Evolutionary conservation across 2,329 filamentous ascomycete species (phyloP), one percentile per base, ranked within the genome.

Genomic region (Aspergillus glaucus): DNA sequence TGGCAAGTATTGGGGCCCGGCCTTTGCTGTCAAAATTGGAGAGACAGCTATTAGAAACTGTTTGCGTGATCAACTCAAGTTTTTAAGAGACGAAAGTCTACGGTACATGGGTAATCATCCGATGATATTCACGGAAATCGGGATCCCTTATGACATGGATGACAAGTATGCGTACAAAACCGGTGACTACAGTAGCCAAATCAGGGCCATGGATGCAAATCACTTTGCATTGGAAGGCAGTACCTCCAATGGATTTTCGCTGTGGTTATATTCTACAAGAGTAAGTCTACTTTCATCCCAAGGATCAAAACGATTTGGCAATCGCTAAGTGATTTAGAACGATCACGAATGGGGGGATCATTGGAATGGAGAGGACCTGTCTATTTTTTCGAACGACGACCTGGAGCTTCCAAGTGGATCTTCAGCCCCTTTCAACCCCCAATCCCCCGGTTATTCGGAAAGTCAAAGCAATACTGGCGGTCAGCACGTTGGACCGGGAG

Each of bases 71-170:
- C 93, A 98, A 64, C 79, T 98, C 32, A 81, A 82, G 5, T 86
- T 85, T 0, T 86, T 98, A 46, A 80, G 84, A 44, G 79, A 94
- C 56, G 93, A 98, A 69, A 94, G 92, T 0, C 72, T 86, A n/a
- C 86, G 95, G 48, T 84, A 89, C 50, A 88, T 90, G 75, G 93
- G 93, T 17, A 82, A 87, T 19, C 91, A 94, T 59, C 93, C 93
- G 0, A 89, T 90, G 58, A 72, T 98, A 4, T 82, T 96, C 67
- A 94, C 89, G 0, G 93, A 98, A 65, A 97, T 97, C 61, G 93
- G 93, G 6, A 96, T 98, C 50, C 93, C 93, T 0, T 98, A 95
- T 64, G 93, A 98, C 64, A 97, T 98, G 94, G 92, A 98, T 62
- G 85, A 95, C 56, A 91, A 95, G 69, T 79, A 93, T 62, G 93